Percentiles rank a stretch among this genome's conserved stretches.
These are phyloP conservation scores for slime mould (Dictyostelium discoideum) DNA, from an alignment of 78 protist genomes.

Conservation along the genomic window DNA sequence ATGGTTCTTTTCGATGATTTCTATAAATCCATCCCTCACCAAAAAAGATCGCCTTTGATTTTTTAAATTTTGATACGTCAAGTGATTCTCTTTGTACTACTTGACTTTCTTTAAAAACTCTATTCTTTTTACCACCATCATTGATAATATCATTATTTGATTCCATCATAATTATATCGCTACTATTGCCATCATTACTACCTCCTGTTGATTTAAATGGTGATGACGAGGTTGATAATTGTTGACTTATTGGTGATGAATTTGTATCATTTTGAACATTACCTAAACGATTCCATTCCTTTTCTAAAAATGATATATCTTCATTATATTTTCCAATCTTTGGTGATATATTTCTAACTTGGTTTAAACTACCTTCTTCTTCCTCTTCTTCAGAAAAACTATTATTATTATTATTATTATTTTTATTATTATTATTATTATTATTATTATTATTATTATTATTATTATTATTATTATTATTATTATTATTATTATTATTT, in stretches of 20 bases:
- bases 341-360: not conserved
- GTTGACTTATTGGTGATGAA: not conserved
- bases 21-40: conserved; percentile 62
- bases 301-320: conserved; percentile 25
- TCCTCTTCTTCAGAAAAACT: not conserved
- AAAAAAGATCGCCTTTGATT: conserved; percentile 33
- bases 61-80: conserved; percentile 24
- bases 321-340: not conserved
- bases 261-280: not conserved
- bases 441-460: conserved; percentile 40
- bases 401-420: not conserved
- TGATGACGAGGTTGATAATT: not conserved
- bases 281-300: conserved; percentile 13
- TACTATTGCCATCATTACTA: not conserved
- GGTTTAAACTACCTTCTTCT: not conserved
- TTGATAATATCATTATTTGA: not conserved
- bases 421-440: not conserved
- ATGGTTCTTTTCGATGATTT: not conserved
- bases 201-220: not conserved
- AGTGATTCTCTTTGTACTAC: conserved; percentile 67
- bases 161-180: not conserved
- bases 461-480: conserved; percentile 40
- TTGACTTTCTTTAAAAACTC: not conserved
- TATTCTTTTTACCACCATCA: not conserved
- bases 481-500: not conserved